Conservation (phyloP, 2,329 filamentous ascomycete genomes). For the Dryadomyces quercivorus region DNA sequence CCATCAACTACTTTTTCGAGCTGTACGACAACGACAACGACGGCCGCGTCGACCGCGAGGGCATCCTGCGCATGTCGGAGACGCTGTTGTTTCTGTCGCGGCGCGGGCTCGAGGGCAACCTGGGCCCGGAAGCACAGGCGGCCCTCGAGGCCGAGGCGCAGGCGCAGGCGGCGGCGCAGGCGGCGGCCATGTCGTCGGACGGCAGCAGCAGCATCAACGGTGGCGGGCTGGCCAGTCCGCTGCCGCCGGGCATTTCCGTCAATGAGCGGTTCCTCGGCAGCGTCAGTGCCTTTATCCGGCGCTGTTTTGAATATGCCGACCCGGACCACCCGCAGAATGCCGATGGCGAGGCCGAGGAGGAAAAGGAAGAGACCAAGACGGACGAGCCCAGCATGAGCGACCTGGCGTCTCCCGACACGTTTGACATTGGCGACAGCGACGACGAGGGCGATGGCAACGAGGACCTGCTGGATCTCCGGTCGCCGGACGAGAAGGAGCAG, state of each 20-base stretch:
- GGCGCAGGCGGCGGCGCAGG: background rate
- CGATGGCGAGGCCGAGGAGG: slow-evolving; percentile 13
- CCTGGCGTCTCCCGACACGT: slow-evolving; percentile 35
- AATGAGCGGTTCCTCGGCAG: slow-evolving; percentile 87
- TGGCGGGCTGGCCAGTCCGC: slow-evolving; percentile 22
- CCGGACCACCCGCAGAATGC: slow-evolving; percentile 65
- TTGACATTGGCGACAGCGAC: slow-evolving; percentile 65
- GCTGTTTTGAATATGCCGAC: slow-evolving; percentile 97
- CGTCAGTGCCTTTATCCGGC: slow-evolving; percentile 87
- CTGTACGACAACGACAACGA: slow-evolving; percentile 89
- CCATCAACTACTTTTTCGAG: slow-evolving; percentile 95
- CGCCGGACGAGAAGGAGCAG: slow-evolving; percentile 35
- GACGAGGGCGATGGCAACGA: slow-evolving; percentile 36
- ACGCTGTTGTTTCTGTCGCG: slow-evolving; percentile 85
- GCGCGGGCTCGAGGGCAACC: slow-evolving; percentile 66
- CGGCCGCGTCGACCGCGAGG: slow-evolving; percentile 86
- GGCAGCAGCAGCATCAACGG: background rate
- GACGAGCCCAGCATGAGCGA: slow-evolving; percentile 5
- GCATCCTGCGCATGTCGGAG: slow-evolving; percentile 89
- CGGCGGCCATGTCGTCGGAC: background rate
- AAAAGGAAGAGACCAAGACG: background rate
- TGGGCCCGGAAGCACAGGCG: slow-evolving; percentile 52
- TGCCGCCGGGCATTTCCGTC: slow-evolving; percentile 40
- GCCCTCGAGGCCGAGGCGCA: slow-evolving; percentile 22
- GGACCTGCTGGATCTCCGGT: slow-evolving; percentile 48